Conservation (phyloP, 441 rosid genomes). For the Populus tomentosa region DNA sequence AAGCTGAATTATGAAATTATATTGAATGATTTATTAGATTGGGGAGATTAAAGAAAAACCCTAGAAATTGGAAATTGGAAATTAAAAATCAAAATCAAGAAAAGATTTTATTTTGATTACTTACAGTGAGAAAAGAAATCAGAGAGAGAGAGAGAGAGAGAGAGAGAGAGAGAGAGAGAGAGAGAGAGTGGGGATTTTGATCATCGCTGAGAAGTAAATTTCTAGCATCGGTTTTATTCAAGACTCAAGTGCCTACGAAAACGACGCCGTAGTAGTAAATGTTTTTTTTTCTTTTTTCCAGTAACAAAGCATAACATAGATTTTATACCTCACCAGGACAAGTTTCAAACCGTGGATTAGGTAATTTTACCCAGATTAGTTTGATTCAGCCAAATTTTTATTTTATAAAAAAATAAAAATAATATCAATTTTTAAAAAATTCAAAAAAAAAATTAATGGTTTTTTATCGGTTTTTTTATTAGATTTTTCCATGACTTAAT, state of each 20-base stretch:
- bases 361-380: too few relatives aligned
- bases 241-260: background rate
- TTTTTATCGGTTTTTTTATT: too few relatives aligned
- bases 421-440: too few relatives aligned
- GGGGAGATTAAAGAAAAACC: background rate
- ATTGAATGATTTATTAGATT: background rate
- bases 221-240: background rate
- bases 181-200: background rate
- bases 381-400: too few relatives aligned
- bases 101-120: background rate
- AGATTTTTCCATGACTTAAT: fast-evolving
- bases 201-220: background rate
- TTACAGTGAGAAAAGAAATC: background rate
- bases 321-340: too few relatives aligned
- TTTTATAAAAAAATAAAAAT: too few relatives aligned
- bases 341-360: fast-evolving
- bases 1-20: background rate
- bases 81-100: background rate
- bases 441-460: too few relatives aligned
- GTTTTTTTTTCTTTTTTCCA: too few relatives aligned
- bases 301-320: too few relatives aligned
- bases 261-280: background rate
- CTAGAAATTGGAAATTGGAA: background rate
- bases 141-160: too few relatives aligned
- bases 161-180: too few relatives aligned